These are phyloP conservation scores for Pythium angustatum DNA, from an alignment of 352 stramenopile species.

Conservation along the genomic window DNA sequence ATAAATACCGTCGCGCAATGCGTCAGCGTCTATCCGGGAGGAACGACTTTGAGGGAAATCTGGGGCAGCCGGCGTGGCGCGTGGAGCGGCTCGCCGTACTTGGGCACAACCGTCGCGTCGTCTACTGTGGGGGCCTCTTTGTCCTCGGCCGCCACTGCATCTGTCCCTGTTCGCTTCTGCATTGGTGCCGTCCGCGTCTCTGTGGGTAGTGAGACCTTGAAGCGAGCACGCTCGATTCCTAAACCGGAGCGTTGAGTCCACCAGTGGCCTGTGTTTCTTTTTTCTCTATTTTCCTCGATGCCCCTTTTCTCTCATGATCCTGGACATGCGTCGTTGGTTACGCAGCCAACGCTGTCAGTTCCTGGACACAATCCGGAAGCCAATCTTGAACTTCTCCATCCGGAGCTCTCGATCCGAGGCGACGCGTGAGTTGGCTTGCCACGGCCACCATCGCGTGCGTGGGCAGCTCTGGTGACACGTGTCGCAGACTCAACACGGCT, in stretches of 20 bases:
- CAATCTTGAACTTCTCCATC: conserved; percentile 17
- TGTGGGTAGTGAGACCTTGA: no score
- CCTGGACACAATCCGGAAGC: conserved; percentile 21
- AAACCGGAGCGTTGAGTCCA: no score
- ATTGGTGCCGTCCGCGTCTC: no score
- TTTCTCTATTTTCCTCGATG: no score
- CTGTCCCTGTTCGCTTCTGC: no score
- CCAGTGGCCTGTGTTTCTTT: no score
- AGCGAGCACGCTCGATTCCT: no score
- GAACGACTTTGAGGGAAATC: conserved; percentile 28
- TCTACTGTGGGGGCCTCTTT: no score
- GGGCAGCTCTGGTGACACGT: conserved; percentile 20
- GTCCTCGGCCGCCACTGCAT: no score
- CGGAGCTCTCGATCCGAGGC: not conserved
- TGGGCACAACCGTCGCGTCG: conserved; percentile 10
- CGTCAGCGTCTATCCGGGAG: conserved; percentile 8
- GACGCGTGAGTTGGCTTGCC: conserved; percentile 1
- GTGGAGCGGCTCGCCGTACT: conserved; percentile 22
- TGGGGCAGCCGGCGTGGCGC: conserved; percentile 24
- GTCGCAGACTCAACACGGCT: conserved; percentile 27
- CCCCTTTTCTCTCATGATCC: not conserved
- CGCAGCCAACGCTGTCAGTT: conserved; percentile 6
- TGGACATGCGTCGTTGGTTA: not conserved
- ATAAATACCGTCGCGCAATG: no score
- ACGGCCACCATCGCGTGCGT: conserved; percentile 26